These are phyloP conservation scores for Cryptococcus floricola DNA, from an alignment of 1,284 basidiomycete species.

Conservation along the genomic window DNA sequence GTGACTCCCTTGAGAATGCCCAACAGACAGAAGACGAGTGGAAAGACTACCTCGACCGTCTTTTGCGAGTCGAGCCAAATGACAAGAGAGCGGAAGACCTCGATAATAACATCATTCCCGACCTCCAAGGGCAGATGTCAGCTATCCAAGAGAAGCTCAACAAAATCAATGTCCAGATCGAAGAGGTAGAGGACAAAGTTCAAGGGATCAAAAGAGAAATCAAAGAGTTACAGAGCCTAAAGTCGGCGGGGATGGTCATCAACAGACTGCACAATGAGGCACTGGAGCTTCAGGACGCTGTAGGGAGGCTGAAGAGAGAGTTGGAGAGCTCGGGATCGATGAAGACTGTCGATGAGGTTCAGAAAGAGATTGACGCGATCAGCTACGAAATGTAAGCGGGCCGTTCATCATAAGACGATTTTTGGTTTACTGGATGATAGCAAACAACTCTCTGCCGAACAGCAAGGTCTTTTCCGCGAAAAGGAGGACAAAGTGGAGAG, in stretches of 20 bases:
- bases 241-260: constrained; percentile 62
- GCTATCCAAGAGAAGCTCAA: constrained; percentile 58
- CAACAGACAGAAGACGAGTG: constrained; percentile 54
- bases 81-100: constrained; percentile 51
- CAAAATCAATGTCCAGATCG: neutral
- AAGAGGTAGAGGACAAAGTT: constrained; percentile 34
- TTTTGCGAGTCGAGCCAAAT: constrained; percentile 60
- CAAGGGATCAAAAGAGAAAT: constrained; percentile 40
- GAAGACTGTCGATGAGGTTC: constrained; percentile 79
- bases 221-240: constrained; percentile 63
- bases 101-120: constrained; percentile 61
- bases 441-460: constrained; percentile 67
- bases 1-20: too few species aligned
- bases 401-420: neutral
- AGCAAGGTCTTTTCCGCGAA: constrained; percentile 59
- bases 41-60: constrained; percentile 58
- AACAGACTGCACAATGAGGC: constrained; percentile 63
- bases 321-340: constrained; percentile 67
- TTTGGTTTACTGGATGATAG: neutral
- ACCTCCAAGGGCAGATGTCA: constrained; percentile 62
- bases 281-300: constrained; percentile 62
- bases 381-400: constrained; percentile 62
- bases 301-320: constrained; percentile 63
- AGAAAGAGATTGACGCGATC: constrained; percentile 65
- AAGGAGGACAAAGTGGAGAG: constrained; percentile 62